Evolutionary conservation across 257 asterid genomes (phyloP).

Genomic region (Scutellaria minor): DNA sequence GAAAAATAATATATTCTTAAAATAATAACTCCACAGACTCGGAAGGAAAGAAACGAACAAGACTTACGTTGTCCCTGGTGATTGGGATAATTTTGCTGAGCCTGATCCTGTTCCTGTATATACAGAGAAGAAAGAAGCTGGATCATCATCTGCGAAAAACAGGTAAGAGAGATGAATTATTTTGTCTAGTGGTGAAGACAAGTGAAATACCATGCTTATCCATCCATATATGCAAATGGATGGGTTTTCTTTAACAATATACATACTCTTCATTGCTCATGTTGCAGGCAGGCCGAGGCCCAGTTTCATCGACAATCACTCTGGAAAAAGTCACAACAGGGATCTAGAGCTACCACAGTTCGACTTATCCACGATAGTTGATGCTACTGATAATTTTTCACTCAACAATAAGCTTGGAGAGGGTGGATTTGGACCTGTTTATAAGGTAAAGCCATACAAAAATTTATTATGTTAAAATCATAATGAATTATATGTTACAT

Average conservation of each 20-base stretch:
- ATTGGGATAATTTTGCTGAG: constrained; percentile 18
- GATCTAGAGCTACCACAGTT: constrained; percentile 42
- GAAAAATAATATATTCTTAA: constrained; percentile 5
- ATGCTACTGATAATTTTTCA: constrained; percentile 40
- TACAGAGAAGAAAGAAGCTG: constrained; percentile 16
- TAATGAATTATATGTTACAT: neutral
- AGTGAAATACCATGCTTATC: neutral
- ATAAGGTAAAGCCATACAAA: constrained; percentile 35
- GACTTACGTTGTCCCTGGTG: constrained; percentile 15
- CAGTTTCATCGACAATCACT: neutral
- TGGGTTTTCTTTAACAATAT: neutral
- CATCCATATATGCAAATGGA: neutral
- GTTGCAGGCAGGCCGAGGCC: constrained; percentile 4
- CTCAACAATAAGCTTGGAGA: constrained; percentile 31
- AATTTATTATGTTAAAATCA: neutral
- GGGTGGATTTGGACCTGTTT: constrained; percentile 52
- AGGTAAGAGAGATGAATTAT: constrained; percentile 4
- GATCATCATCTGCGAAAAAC: neutral
- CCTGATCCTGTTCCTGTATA: constrained; percentile 19
- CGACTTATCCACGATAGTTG: constrained; percentile 19
- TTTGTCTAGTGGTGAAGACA: neutral
- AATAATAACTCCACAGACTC: neutral
- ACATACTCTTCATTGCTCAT: neutral
- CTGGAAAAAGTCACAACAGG: neutral
- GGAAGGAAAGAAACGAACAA: neutral